Conservation (phyloP, 176 grass and related monocot genomes). For the Oryza officinalis region DNA sequence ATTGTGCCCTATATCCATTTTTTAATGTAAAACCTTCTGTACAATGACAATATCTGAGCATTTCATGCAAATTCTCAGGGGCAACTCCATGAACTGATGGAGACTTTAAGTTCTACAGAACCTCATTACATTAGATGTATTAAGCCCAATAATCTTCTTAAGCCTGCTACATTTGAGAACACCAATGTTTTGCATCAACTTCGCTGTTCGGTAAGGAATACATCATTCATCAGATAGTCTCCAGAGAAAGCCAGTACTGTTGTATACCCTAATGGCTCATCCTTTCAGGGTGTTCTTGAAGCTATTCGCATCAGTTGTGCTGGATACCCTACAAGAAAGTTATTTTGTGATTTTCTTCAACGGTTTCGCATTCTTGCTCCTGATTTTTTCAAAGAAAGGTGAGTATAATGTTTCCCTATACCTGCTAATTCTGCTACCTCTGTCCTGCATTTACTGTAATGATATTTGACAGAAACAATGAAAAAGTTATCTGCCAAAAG, state of each 20-base stretch:
- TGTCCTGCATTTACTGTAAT: conserved; percentile 25
- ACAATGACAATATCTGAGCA: conserved; percentile 24
- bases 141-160: conserved; percentile 91
- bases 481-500: conserved; percentile 77
- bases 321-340: conserved; percentile 94
- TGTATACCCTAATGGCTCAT: conserved; percentile 28
- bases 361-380: conserved; percentile 80
- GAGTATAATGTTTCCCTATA: conserved; percentile 27
- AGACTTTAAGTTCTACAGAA: conserved; percentile 81
- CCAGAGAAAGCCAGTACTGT: neutral
- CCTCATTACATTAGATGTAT: conserved; percentile 96
- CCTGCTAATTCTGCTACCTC: conserved; percentile 12
- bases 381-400: conserved; percentile 72
- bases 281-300: conserved; percentile 93
- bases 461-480: conserved; percentile 59
- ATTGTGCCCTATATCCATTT: conserved; percentile 16
- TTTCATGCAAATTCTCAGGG: conserved; percentile 53
- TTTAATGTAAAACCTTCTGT: conserved; percentile 26
- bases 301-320: conserved; percentile 96
- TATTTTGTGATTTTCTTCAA: conserved; percentile 83
- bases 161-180: conserved; percentile 87
- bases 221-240: conserved; percentile 13
- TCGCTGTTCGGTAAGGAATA: conserved; percentile 75
- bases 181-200: conserved; percentile 84
- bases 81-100: conserved; percentile 90